Evolutionary conservation across 2,329 filamentous ascomycete species (phyloP), one percentile per base, ranked within the genome.

Genomic region (Aspergillus sp.): DNA sequence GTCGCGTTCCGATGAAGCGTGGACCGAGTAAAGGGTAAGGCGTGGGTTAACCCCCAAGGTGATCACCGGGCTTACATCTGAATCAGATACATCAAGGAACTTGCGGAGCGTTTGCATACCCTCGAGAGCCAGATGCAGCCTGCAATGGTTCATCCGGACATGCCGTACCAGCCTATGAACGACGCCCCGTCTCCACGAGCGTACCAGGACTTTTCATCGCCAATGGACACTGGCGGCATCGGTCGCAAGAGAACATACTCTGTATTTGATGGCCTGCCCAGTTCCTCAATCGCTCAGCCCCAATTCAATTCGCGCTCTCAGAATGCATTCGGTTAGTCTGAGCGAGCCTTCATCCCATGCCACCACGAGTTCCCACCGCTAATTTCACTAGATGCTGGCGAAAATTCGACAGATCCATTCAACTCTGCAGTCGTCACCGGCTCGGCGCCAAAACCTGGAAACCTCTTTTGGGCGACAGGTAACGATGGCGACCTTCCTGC

Each of bases 21-120:
- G 91, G 92, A 2, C 91, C 92, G 3, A 95, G 89, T 70, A 96
- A 96, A 83, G 92, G 92, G 82, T 90, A 81, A 66, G 63, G 62
- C 26, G 34, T 26, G 38, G 22, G 26, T 12, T 53, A 47, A 36
- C 26, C 24, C 4, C 15, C 3, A 5, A 48, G 26, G 17, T 55
- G 48, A 58, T 55, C 47, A 58, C 44, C 42, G 30, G 20, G 58
- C 67, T 71, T 45, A 71, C 61, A 56, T 47, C 47, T 41, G 17
- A 48, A 45, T 58, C 66, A 90, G 88, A 15, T 96, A 96, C 67
- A 96, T 96, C 72, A 96, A 96, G 71, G 91, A 96, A 72, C 83
- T 96, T 20, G 91, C 91, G 22, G 91, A 96, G 69, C 83, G 92
- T 24, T 86, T 96, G 58, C 87, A 93, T 66, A 88, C 85, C 43